phyloP scores from a whole-genome alignment of 208 protist species.

The Crithidia sp. region DNA sequence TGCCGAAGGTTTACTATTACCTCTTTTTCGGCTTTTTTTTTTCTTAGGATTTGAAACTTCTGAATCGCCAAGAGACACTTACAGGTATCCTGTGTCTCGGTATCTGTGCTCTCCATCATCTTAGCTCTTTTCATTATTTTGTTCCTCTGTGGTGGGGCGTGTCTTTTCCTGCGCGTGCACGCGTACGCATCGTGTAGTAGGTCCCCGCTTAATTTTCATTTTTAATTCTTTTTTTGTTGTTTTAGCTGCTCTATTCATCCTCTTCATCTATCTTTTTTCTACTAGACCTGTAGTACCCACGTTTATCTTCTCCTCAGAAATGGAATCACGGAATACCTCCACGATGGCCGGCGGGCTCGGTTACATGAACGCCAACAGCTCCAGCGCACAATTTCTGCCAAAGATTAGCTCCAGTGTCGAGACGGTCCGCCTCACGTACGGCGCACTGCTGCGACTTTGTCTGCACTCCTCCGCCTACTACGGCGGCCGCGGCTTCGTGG shows the following conservation, averaged over 20 bases:
- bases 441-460: slow-evolving; percentile 72
- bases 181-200: too few relatives aligned
- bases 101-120: too few relatives aligned
- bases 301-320: background rate
- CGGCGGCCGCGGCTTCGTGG: slow-evolving; percentile 47
- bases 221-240: background rate
- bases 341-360: slow-evolving; percentile 22
- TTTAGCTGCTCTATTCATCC: background rate
- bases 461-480: slow-evolving; percentile 69
- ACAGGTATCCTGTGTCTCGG: too few relatives aligned
- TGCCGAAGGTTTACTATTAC: too few relatives aligned
- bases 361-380: slow-evolving; percentile 16
- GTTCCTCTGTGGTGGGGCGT: too few relatives aligned
- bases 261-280: background rate
- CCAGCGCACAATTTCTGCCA: slow-evolving; percentile 42
- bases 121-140: too few relatives aligned
- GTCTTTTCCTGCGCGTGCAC: too few relatives aligned
- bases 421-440: slow-evolving; percentile 56
- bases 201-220: too few relatives aligned
- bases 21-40: too few relatives aligned
- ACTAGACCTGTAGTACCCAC: background rate
- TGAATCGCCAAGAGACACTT: too few relatives aligned
- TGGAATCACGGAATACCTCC: slow-evolving; percentile 3
- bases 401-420: slow-evolving; percentile 60
- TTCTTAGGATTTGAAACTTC: too few relatives aligned